Conservation (phyloP, 371 early-diverging fungal species). For the Apophysomyces ossiformis region DNA sequence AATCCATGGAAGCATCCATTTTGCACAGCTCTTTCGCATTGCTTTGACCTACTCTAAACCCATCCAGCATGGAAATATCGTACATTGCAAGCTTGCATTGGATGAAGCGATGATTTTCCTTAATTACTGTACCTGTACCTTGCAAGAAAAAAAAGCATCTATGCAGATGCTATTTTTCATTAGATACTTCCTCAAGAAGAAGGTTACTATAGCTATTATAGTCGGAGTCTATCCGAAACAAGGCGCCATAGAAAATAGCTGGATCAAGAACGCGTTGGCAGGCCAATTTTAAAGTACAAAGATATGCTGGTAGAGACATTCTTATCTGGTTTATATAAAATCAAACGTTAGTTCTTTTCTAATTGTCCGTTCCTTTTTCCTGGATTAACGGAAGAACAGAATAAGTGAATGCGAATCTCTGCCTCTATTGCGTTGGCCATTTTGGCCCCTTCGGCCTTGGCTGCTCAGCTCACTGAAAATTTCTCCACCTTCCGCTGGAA, state of each 20-base stretch:
- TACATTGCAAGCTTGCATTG: no score
- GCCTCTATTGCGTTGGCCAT: constrained; percentile 6
- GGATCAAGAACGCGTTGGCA: constrained; percentile 8
- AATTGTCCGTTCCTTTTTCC: constrained; percentile 1
- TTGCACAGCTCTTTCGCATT: no score
- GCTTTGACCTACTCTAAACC: no score
- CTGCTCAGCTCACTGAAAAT: constrained; percentile 19
- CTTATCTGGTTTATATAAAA: constrained; percentile 8
- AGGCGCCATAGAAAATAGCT: background rate
- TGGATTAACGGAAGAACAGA: background rate
- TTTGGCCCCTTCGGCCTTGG: constrained; percentile 1
- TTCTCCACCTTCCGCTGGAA: constrained; percentile 44
- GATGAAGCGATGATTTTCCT: no score
- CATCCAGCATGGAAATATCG: no score
- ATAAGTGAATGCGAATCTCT: constrained; percentile 3
- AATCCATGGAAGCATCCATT: no score
- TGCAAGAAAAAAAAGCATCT: no score
- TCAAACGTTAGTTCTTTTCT: background rate
- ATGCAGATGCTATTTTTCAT: no score
- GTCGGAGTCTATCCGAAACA: no score
- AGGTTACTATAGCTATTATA: no score
- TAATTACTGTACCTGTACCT: no score
- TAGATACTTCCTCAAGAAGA: background rate
- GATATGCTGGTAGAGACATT: constrained; percentile 9
- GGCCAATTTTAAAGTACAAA: constrained; percentile 10